Conservation (phyloP, 1,139 yeast genomes). For the Debaryomyces psychrophilus region DNA sequence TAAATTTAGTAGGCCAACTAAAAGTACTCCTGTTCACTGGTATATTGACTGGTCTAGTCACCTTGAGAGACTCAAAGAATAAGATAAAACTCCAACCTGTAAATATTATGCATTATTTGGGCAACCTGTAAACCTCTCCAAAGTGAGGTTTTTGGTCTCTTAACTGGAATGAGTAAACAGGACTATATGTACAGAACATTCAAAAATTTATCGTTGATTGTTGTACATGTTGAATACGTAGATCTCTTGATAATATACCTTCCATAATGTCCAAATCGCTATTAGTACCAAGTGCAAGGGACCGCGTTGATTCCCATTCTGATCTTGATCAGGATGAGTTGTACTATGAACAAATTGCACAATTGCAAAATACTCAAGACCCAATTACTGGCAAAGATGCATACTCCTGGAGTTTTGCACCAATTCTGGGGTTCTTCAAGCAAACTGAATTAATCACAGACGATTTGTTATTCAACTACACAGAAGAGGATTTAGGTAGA, state of each 20-base stretch:
- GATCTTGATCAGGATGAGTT: constrained; percentile 34
- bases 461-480: constrained; percentile 51
- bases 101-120: background rate
- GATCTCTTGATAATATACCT: no score
- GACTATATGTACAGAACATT: background rate
- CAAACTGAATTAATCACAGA: constrained; percentile 52
- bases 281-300: constrained; percentile 34
- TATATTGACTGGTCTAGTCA: background rate
- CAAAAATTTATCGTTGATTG: background rate
- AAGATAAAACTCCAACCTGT: constrained; percentile 1
- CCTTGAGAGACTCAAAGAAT: constrained; percentile 6
- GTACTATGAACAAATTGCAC: constrained; percentile 21
- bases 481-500: constrained; percentile 51
- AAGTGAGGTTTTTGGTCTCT: background rate
- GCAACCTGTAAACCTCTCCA: constrained; percentile 5
- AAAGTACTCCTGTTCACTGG: background rate
- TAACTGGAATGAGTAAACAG: constrained; percentile 2
- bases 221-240: background rate
- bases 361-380: constrained; percentile 16
- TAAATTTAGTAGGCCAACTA: background rate
- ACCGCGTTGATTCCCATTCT: constrained; percentile 40
- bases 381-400: constrained; percentile 17
- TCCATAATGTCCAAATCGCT: constrained; percentile 24
- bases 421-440: constrained; percentile 53
- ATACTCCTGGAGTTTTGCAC: constrained; percentile 45